phyloP scores from a whole-genome alignment of 2,329 filamentous ascomycete species.

The Myriangium duriaei region DNA sequence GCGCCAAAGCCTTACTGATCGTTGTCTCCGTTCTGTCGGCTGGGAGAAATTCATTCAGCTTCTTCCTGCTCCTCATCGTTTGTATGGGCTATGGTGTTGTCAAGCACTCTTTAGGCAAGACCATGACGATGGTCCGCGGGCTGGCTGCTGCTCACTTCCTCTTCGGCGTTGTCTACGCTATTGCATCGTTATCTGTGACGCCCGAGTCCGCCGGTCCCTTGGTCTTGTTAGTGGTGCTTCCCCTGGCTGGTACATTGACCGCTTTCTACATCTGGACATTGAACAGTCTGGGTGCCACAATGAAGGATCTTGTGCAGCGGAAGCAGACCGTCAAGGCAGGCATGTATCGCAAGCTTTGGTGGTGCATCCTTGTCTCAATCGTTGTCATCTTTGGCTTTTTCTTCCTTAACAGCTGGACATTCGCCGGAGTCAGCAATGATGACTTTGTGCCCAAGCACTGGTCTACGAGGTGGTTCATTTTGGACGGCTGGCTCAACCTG shows the following conservation, averaged over 20 bases:
- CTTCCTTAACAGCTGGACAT: slow-evolving; percentile 94
- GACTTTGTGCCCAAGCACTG: slow-evolving; percentile 94
- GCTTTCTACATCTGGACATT: slow-evolving; percentile 98
- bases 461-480: slow-evolving; percentile 93
- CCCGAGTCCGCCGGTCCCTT: slow-evolving; percentile 83
- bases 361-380: slow-evolving; percentile 86
- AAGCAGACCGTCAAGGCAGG: slow-evolving; percentile 85
- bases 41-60: slow-evolving; percentile 91
- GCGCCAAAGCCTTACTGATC: slow-evolving; percentile 76
- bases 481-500: slow-evolving; percentile 94
- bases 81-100: slow-evolving; percentile 99
- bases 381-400: slow-evolving; percentile 96
- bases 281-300: slow-evolving; percentile 85
- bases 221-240: slow-evolving; percentile 84
- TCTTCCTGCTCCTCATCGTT: slow-evolving; percentile 93
- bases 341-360: slow-evolving; percentile 99
- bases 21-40: slow-evolving; percentile 89
- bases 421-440: slow-evolving; percentile 70
- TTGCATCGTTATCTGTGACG: slow-evolving; percentile 77
- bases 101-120: slow-evolving; percentile 78
- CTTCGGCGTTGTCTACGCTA: slow-evolving; percentile 85
- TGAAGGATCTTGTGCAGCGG: slow-evolving; percentile 88
- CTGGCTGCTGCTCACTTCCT: slow-evolving; percentile 87
- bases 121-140: slow-evolving; percentile 87
- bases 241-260: slow-evolving; percentile 80